Conservation (phyloP, 164 flowering plant genomes). For the Nymphaea colorata region DNA sequence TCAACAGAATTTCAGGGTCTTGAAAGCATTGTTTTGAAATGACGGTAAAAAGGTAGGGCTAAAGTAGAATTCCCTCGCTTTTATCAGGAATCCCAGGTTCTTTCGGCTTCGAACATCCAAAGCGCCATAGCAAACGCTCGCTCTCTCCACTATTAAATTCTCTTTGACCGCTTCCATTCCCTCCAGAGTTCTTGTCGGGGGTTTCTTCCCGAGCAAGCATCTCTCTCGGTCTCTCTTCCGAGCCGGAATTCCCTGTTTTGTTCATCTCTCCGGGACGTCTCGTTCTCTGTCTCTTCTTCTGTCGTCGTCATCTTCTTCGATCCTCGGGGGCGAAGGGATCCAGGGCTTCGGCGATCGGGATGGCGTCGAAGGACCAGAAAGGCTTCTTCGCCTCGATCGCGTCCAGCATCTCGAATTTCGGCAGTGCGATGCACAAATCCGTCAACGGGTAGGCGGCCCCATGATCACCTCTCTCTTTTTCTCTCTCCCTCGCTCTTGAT, state of each 20-base stretch:
- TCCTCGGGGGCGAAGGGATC: background rate
- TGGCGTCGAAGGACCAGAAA: slow-evolving; percentile 12
- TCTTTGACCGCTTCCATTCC: background rate
- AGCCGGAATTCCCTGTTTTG: background rate
- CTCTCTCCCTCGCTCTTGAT: background rate
- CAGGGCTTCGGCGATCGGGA: background rate
- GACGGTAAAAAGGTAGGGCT: no score
- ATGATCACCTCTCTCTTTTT: background rate
- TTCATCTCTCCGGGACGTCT: background rate
- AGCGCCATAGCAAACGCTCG: background rate
- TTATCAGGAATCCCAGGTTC: no score
- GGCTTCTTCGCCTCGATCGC: slow-evolving; percentile 52
- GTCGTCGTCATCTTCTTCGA: background rate
- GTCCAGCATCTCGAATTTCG: slow-evolving; percentile 43
- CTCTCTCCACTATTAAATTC: background rate
- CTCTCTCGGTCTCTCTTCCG: background rate
- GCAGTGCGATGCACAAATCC: slow-evolving; percentile 56
- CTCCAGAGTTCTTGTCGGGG: background rate
- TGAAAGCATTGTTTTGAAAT: no score
- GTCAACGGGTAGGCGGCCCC: slow-evolving; percentile 38
- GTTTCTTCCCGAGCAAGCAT: background rate
- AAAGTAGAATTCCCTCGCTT: no score
- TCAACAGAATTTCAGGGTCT: no score
- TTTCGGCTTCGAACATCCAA: background rate
- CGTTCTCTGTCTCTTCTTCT: background rate